Percentiles rank a stretch among this genome's conserved stretches.
phyloP scores from a whole-genome alignment of 164 flowering plant genomes.

The Dillenia suffruticosa region DNA sequence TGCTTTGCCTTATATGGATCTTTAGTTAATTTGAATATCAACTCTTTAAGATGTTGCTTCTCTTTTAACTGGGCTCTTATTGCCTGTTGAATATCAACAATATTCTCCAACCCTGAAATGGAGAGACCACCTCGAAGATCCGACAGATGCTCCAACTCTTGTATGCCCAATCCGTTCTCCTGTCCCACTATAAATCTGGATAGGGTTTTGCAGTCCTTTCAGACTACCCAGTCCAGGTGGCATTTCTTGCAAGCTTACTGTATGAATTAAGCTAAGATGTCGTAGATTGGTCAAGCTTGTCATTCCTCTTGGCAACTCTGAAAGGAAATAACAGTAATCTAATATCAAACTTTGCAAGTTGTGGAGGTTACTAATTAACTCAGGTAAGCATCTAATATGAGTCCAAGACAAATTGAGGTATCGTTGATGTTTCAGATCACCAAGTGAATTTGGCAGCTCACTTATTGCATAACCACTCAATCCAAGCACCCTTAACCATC shows the following conservation, averaged over 20 bases:
- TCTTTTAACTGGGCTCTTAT: slow-evolving; percentile 4
- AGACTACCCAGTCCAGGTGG: slow-evolving; percentile 7
- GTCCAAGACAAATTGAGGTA: neutral
- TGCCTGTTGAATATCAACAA: neutral
- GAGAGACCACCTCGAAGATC: slow-evolving; percentile 4
- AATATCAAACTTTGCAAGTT: slow-evolving; percentile 8
- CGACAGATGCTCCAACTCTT: slow-evolving; percentile 7
- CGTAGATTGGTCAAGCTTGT: neutral
- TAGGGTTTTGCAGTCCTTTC: slow-evolving; percentile 4
- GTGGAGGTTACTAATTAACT: neutral
- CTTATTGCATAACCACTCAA: neutral
- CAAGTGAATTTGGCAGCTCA: neutral
- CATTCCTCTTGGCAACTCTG: neutral
- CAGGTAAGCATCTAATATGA: neutral
- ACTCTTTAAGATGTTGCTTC: slow-evolving; percentile 5
- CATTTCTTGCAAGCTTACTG: neutral
- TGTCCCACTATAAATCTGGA: slow-evolving; percentile 3
- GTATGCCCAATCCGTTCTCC: slow-evolving; percentile 2
- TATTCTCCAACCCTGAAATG: slow-evolving; percentile 10
- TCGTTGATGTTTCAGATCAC: neutral
- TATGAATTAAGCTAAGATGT: neutral
- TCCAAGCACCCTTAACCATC: neutral
- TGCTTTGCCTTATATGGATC: neutral
- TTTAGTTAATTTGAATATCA: slow-evolving; percentile 5
- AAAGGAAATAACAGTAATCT: neutral